These are phyloP conservation scores for Plasmodium chabaudi DNA, from an alignment of 169 alveolate genomes.

Conservation along the genomic window DNA sequence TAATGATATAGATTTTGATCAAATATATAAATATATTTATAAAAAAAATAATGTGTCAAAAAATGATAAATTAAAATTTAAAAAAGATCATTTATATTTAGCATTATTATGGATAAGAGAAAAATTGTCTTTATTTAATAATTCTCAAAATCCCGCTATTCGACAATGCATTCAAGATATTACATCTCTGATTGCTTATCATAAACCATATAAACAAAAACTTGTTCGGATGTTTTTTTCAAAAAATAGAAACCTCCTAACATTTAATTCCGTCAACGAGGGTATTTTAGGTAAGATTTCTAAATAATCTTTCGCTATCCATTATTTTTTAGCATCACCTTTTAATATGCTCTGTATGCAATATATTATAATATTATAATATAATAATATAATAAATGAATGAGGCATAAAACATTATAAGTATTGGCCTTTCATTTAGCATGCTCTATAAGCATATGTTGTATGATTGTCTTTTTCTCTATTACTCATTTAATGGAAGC, in stretches of 20 bases:
- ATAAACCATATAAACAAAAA: constrained; percentile 73
- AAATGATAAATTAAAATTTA: constrained; percentile 26
- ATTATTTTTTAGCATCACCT: neutral
- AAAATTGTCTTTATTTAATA: constrained; percentile 59
- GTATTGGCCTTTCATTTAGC: no score
- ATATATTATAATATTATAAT: no score
- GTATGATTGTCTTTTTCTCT: no score
- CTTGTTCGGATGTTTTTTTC: constrained; percentile 76
- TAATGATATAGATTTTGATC: constrained; percentile 71
- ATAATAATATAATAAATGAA: no score
- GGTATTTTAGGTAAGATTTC: constrained; percentile 60
- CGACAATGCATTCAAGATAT: constrained; percentile 69
- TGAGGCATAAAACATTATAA: no score
- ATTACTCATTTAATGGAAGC: no score
- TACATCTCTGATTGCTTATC: constrained; percentile 71
- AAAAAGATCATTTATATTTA: constrained; percentile 72
- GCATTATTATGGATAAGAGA: constrained; percentile 75
- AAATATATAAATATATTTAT: constrained; percentile 67
- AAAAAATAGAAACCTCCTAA: constrained; percentile 50
- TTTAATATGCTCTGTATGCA: no score
- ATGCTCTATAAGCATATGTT: no score
- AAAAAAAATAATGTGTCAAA: constrained; percentile 18
- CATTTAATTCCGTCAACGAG: constrained; percentile 58
- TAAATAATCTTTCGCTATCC: no score
- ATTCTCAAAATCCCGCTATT: constrained; percentile 14